Base-by-base conservation (phyloP, 495 filamentous ascomycete species). In the Aspergillus bridgeri region DNA sequence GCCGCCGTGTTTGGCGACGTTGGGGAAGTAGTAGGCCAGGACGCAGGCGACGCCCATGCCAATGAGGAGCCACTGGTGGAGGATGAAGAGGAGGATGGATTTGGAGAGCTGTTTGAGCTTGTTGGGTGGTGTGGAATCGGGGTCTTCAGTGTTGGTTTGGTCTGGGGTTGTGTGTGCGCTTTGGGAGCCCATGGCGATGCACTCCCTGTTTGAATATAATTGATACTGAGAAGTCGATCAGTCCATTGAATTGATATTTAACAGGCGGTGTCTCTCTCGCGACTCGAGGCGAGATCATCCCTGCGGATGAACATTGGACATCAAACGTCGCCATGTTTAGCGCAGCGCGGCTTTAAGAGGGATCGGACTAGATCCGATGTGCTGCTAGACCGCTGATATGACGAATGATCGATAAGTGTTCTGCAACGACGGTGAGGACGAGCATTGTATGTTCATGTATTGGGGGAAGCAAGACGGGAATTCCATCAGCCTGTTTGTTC, bases 61-160 rank as follows among this genome's bases (percentile, higher is more conserved):
- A 54, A 84, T 73, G 18, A 83, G 71, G 33, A 85, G 76, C 79
- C 81, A 85, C 62, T 85, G 82, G 48, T 74, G 74, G 25, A 76
- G 66, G 56, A 85, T 57, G 59, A 81, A 72, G 13, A 50, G 52
- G 6, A 72, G 48, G 42, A 66, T 59, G 38, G 42, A 48, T 43
- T 68, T 66, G 27, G 64, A 20, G 29, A 58, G 48, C 46, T 47
- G 53, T 25, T 58, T 48, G 62, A 60, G 51, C 15, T 24, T 24
- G 52, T 18, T 47, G 52, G 5, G 11, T 17, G 23, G n/a, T 22
- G 53, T 42, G 1, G 3, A 17, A 13, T 23, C 18, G 21, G 17
- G 23, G 21, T 29, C 20, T 43, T 33, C 22, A n/a, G 33, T 48
- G 21, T 22, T 18, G n/a, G 42, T 45, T 22, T 9, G 23, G 17